These are phyloP conservation scores for Triticum turgidum DNA, from an alignment of 176 grass and related monocot species.

Conservation along the genomic window DNA sequence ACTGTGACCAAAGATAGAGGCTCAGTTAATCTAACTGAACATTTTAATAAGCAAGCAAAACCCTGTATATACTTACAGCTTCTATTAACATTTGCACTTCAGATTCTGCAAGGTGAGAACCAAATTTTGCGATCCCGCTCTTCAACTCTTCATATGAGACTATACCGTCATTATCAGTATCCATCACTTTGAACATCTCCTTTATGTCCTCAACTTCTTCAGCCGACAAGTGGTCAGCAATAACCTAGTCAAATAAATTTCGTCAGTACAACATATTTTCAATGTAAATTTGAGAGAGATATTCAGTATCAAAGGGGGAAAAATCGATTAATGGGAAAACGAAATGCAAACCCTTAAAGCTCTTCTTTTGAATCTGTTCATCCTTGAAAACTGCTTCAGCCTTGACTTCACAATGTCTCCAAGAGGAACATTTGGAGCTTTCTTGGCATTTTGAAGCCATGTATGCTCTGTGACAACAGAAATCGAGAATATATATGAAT, in stretches of 20 bases:
- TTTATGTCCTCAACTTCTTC: slow-evolving; percentile 93
- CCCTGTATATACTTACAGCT: slow-evolving; percentile 54
- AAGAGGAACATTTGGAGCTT: slow-evolving; percentile 98
- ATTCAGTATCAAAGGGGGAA: not conserved
- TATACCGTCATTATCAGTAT: slow-evolving; percentile 71
- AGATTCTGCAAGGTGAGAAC: slow-evolving; percentile 74
- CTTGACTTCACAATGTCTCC: slow-evolving; percentile 99
- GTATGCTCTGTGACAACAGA: slow-evolving; percentile 62
- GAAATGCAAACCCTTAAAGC: slow-evolving; percentile 71
- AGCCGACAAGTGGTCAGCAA: slow-evolving; percentile 80
- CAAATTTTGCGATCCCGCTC: slow-evolving; percentile 60
- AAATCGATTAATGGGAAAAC: not conserved
- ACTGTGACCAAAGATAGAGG: not conserved
- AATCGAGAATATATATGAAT: not conserved
- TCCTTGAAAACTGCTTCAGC: slow-evolving; percentile 99
- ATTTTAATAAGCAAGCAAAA: slow-evolving; percentile 4
- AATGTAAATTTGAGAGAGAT: not conserved
- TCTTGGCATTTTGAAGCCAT: slow-evolving; percentile 99
- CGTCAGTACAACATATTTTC: not conserved
- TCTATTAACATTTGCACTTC: slow-evolving; percentile 90
- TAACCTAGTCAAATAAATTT: slow-evolving; percentile 49
- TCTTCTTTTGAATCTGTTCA: slow-evolving; percentile 99
- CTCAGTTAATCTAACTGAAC: not conserved
- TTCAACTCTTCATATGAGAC: slow-evolving; percentile 83
- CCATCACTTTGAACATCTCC: slow-evolving; percentile 84